phyloP scores from a whole-genome alignment of 2,329 filamentous ascomycete species.

The Nemania sp. region DNA sequence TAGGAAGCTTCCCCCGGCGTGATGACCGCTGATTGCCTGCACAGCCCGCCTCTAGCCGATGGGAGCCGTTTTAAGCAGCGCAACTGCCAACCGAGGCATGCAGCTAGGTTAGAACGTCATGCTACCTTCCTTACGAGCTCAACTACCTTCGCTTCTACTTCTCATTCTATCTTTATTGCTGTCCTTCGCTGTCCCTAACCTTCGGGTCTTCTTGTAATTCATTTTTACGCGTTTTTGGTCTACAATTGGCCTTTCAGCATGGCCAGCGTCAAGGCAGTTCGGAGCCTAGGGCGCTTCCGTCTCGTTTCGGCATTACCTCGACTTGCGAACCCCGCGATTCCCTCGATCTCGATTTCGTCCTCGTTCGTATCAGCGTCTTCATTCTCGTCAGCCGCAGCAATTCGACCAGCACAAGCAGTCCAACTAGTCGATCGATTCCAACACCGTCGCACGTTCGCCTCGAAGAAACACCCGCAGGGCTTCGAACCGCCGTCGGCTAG shows the following conservation, averaged over 20 bases:
- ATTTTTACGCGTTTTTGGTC: too few species aligned
- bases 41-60: constrained; percentile 26
- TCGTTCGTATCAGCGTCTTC: not conserved
- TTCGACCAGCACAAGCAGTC: constrained; percentile 39
- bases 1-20: constrained; percentile 19
- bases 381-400: too few species aligned
- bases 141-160: not conserved
- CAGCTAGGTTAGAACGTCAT: not conserved
- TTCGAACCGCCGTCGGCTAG: constrained; percentile 70
- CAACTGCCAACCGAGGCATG: constrained; percentile 1
- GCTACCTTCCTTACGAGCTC: not conserved
- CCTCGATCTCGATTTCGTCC: constrained; percentile 37
- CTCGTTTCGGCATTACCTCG: constrained; percentile 24
- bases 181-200: not conserved
- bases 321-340: constrained; percentile 3
- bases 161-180: not conserved
- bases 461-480: constrained; percentile 63
- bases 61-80: constrained; percentile 18
- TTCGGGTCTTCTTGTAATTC: not conserved
- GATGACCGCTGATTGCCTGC: constrained; percentile 8
- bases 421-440: too few species aligned
- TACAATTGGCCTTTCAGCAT: constrained; percentile 39
- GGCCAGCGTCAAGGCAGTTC: constrained; percentile 46
- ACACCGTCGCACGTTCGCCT: constrained; percentile 52
- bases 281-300: constrained; percentile 37